Conservation (phyloP, 2,329 filamentous ascomycete genomes). For the Talaromyces sp. region DNA sequence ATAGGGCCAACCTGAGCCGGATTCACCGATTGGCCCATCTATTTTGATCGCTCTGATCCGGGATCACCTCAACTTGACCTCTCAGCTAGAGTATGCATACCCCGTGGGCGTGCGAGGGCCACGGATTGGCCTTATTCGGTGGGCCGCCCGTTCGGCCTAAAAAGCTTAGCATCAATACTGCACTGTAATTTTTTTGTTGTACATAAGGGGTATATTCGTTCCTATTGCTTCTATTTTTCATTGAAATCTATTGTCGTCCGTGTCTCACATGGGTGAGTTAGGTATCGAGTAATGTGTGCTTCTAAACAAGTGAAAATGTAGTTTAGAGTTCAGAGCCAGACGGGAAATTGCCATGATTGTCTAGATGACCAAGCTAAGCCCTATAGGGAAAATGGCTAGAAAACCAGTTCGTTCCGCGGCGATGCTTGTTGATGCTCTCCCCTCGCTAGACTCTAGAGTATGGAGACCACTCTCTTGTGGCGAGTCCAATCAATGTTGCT, state of each 20-base stretch:
- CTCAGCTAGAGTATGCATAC: background rate
- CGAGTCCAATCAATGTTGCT: no score
- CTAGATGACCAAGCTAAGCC: background rate
- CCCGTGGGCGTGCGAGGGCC: conserved; percentile 2
- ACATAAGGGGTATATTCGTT: no score
- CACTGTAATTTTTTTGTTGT: background rate
- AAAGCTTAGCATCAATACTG: conserved; percentile 3
- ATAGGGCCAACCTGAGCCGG: background rate
- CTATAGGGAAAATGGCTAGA: background rate
- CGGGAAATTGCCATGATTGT: background rate
- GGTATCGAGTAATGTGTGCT: background rate
- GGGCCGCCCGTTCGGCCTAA: conserved; percentile 7
- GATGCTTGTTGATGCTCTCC: background rate
- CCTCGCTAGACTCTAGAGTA: background rate
- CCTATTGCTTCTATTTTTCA: no score
- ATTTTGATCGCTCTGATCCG: background rate
- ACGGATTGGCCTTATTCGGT: conserved; percentile 1
- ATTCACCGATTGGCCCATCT: background rate
- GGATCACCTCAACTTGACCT: background rate
- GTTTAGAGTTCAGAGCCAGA: background rate
- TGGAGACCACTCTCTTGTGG: no score
- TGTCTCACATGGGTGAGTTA: background rate
- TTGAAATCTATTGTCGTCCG: background rate
- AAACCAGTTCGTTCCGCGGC: background rate
- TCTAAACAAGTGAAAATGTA: background rate